Conservation (phyloP, 495 filamentous ascomycete species). For the Hyaloscypha variabilis region DNA sequence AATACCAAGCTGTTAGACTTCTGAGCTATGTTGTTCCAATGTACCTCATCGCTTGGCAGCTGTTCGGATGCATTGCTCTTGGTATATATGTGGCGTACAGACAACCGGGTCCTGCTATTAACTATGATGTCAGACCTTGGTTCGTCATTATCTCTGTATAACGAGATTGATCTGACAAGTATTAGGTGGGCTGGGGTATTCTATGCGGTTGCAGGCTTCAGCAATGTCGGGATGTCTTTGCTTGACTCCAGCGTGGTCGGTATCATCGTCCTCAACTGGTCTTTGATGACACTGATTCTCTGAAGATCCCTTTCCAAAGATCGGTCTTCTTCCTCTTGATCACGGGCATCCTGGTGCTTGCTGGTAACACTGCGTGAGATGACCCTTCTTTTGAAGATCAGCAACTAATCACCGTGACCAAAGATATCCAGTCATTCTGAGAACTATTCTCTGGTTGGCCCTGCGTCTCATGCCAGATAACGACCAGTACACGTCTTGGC, state of each 20-base stretch:
- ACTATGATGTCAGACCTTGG: conserved; percentile 66
- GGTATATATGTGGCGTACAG: conserved; percentile 70
- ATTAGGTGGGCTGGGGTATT: conserved; percentile 64
- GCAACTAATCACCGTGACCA: background rate
- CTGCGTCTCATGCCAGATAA: conserved; percentile 46
- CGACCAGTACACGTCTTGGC: conserved; percentile 48
- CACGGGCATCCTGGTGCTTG: conserved; percentile 74
- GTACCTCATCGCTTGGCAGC: conserved; percentile 71
- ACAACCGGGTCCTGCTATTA: conserved; percentile 51
- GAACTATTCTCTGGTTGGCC: conserved; percentile 67
- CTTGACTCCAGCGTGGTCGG: conserved; percentile 73
- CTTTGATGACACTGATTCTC: background rate
- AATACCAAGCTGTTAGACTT: conserved; percentile 73
- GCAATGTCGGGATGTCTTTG: conserved; percentile 82
- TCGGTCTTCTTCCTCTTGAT: conserved; percentile 71
- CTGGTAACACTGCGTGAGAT: conserved; percentile 68
- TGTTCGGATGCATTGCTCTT: conserved; percentile 68
- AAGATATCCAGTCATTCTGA: conserved; percentile 70
- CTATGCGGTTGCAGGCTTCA: conserved; percentile 75
- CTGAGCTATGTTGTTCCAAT: conserved; percentile 70
- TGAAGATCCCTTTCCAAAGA: conserved; percentile 57
- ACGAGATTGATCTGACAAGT: background rate
- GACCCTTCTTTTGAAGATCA: background rate
- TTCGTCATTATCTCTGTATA: too few relatives aligned
- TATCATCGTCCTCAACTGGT: background rate